Base-by-base conservation (phyloP, 2,329 filamentous ascomycete genomes). In the Alternaria sp. region DNA sequence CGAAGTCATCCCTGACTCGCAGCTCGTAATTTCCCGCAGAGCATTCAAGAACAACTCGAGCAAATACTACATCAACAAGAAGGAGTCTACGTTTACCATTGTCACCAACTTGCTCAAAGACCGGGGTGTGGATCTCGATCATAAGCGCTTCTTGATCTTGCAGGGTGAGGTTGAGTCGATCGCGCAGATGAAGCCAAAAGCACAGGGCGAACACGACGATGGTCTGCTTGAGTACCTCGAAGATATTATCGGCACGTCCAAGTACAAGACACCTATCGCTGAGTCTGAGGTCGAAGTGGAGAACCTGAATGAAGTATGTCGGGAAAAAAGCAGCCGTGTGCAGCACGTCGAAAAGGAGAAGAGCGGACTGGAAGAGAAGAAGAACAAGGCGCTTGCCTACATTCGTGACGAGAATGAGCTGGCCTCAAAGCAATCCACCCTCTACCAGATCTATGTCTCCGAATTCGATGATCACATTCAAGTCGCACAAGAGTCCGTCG, bases 81-180 rank as follows among this genome's bases (percentile, higher is more conserved):
- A 91, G 70, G 89, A 91, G 63, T 97, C 94, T 34, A 96, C 92
- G 74, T 99, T 97, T 77, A 98, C 94, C 0, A 87, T 89, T 0
- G 95, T 99, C 28, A 97, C 94, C 0, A 92, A 90, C 0, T 83
- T 99, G 14, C 86, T 99, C 8, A 91, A 91, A 58, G 93, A 93
- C 22, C 89, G 92, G 24, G 96, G 95, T 2, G 92, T 99, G 16
- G 95, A 99, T 81, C 85, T 99, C 22, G 95, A 99, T 73, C 95
- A 99, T 82, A 99, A 99, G 81, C 92, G 95, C 61, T 99, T 99
- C 81, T 82, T 99, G 54, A 99, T 99, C 74, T 83, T 99, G 11
- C 95, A 99, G 79, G 95, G 95, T 74, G 95, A 99, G 78, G 95
- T 99, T 60, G 95, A 99, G 78, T 97, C 94, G 0, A 99, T 99